These are phyloP conservation scores for Saccharomyces kudriavzevii DNA, from an alignment of 805 yeast genomes.

Conservation along the genomic window DNA sequence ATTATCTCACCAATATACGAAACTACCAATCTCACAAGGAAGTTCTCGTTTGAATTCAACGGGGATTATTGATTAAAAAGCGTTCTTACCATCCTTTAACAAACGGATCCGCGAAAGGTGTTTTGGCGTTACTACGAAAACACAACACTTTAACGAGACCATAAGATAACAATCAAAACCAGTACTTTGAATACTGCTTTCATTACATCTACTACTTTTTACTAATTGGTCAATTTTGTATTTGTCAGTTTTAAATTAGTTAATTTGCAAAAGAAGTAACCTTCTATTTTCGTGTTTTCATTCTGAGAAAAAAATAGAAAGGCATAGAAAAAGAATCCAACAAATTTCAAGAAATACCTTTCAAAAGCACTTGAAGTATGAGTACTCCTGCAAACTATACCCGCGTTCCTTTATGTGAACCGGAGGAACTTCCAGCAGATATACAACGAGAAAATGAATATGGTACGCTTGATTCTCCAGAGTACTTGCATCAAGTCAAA, in stretches of 20 bases:
- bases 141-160: not conserved
- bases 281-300: not conserved
- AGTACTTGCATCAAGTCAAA: constrained; percentile 54
- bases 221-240: not conserved
- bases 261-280: not conserved
- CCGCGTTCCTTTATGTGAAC: constrained; percentile 32
- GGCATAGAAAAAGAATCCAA: not conserved
- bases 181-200: not conserved
- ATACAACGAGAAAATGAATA: constrained; percentile 54
- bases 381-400: constrained; percentile 15
- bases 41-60: not conserved
- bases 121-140: not conserved
- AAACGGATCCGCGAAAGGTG: not conserved
- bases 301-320: not conserved
- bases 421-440: constrained; percentile 30
- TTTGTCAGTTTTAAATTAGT: not conserved
- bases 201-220: not conserved
- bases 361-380: not conserved
- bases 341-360: not conserved
- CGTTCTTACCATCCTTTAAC: not conserved
- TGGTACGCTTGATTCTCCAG: constrained; percentile 59
- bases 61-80: not conserved
- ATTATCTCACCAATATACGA: not conserved
- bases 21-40: not conserved
- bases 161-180: not conserved